These are phyloP conservation scores for Lecanosticta acicola DNA, from an alignment of 2,329 filamentous ascomycete species.

Conservation along the genomic window DNA sequence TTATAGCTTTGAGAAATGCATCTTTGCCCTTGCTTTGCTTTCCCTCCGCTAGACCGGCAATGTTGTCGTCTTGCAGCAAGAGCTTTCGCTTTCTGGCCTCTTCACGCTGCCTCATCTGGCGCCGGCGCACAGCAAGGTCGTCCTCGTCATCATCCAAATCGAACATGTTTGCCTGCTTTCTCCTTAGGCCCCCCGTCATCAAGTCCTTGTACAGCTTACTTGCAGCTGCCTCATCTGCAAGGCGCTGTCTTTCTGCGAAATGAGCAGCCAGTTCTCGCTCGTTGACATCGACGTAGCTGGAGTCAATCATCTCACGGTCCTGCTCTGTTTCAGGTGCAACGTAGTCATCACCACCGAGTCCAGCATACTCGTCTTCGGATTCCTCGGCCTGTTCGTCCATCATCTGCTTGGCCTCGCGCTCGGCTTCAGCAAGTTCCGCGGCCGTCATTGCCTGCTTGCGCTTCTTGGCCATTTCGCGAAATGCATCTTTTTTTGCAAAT, in stretches of 20 bases:
- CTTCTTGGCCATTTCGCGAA: constrained; percentile 65
- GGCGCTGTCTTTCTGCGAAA: constrained; percentile 75
- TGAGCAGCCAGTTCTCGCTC: constrained; percentile 78
- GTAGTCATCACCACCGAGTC: constrained; percentile 83
- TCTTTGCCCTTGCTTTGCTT: constrained; percentile 60
- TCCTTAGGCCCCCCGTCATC: constrained; percentile 78
- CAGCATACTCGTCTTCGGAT: constrained; percentile 96
- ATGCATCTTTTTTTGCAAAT: constrained; percentile 47
- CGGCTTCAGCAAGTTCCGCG: constrained; percentile 45
- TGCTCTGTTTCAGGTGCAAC: constrained; percentile 68
- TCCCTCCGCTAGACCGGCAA: constrained; percentile 65
- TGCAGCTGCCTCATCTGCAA: constrained; percentile 76
- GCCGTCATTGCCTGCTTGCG: constrained; percentile 42
- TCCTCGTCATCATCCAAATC: constrained; percentile 81
- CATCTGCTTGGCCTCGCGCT: constrained; percentile 81
- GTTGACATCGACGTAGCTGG: constrained; percentile 68
- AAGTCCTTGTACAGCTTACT: constrained; percentile 91
- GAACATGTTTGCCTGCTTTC: constrained; percentile 64
- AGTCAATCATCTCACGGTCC: constrained; percentile 84
- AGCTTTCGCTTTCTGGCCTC: constrained; percentile 90
- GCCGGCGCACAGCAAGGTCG: constrained; percentile 66
- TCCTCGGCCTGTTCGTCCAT: constrained; percentile 92
- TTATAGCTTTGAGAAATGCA: constrained; percentile 84
- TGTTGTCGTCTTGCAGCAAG: constrained; percentile 78
- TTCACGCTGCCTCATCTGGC: constrained; percentile 76